A percentile compares a stretch with the other conserved stretches of the same genome.
Conservation (phyloP, 495 filamentous ascomycete species). For the Aspergillus nidulans region DNA sequence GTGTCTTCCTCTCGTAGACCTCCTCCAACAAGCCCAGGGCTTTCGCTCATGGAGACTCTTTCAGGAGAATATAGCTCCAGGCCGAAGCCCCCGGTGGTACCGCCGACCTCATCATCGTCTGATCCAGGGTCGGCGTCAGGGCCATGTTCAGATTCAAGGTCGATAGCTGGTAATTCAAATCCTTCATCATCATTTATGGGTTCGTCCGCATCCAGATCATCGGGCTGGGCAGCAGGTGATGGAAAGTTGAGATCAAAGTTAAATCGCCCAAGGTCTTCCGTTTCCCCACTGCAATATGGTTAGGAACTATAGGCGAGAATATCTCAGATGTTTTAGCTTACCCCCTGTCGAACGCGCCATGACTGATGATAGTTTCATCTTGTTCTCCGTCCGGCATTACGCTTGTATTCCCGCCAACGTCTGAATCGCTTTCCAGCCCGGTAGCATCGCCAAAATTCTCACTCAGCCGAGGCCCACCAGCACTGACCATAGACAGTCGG, state of each 20-base stretch:
- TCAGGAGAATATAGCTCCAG: conserved; percentile 27
- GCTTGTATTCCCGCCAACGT: conserved; percentile 42
- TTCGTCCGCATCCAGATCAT: conserved; percentile 27
- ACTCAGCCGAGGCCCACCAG: conserved; percentile 55
- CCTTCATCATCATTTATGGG: conserved; percentile 35
- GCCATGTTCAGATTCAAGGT: conserved; percentile 31
- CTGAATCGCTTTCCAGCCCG: conserved; percentile 47
- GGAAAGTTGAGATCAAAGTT: conserved; percentile 44
- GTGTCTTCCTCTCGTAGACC: conserved; percentile 37
- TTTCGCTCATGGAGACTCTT: conserved; percentile 32
- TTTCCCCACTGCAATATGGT: conserved; percentile 39
- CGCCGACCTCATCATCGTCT: conserved; percentile 19
- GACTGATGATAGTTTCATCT: conserved; percentile 29
- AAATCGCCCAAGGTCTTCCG: conserved; percentile 42
- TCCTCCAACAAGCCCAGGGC: conserved; percentile 37
- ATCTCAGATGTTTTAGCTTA: conserved; percentile 19
- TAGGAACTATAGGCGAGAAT: conserved; percentile 21
- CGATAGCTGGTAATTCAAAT: conserved; percentile 33
- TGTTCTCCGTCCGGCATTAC: conserved; percentile 36
- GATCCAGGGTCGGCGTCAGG: conserved; percentile 18
- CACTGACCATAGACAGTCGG: conserved; percentile 51
- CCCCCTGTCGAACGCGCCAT: conserved; percentile 41
- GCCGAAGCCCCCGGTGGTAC: conserved; percentile 27
- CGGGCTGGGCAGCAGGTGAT: conserved; percentile 26
- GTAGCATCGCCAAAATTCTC: conserved; percentile 54